Percentiles rank a stretch among this genome's conserved stretches.
These are phyloP conservation scores for Suillus americanus DNA, from an alignment of 768 basidiomycete species.

Conservation along the genomic window DNA sequence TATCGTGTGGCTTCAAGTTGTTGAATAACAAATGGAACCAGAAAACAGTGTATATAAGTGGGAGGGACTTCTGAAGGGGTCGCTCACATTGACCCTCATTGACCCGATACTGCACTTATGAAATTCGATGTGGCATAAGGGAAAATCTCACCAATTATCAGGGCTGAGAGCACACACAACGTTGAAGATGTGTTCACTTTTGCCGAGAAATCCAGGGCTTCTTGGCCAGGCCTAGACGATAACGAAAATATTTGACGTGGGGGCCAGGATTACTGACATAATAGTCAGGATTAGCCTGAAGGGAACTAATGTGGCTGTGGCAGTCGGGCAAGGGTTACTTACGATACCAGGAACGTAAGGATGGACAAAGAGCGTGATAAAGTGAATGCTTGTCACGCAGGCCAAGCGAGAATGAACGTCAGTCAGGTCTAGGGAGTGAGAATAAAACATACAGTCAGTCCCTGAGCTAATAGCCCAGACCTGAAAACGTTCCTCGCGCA, in stretches of 20 bases:
- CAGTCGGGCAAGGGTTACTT: background rate
- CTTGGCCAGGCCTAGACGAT: background rate
- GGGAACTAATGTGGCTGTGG: background rate
- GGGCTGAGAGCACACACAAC: background rate
- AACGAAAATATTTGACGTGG: background rate
- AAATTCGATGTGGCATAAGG: background rate
- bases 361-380: background rate
- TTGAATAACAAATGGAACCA: background rate
- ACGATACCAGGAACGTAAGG: background rate
- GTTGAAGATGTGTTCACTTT: background rate
- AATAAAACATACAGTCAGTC: background rate
- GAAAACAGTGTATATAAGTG: conserved; percentile 11
- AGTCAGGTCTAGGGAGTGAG: background rate
- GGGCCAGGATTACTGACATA: background rate
- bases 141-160: background rate
- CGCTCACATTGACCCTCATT: background rate
- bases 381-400: background rate
- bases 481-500: background rate
- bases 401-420: background rate
- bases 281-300: background rate
- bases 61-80: too few relatives aligned
- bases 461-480: background rate
- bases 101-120: background rate
- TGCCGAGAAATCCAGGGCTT: background rate
- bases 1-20: conserved; percentile 24